These are phyloP conservation scores for Aspergillus nanangensis DNA, from an alignment of 495 filamentous ascomycete genomes.

Conservation along the genomic window DNA sequence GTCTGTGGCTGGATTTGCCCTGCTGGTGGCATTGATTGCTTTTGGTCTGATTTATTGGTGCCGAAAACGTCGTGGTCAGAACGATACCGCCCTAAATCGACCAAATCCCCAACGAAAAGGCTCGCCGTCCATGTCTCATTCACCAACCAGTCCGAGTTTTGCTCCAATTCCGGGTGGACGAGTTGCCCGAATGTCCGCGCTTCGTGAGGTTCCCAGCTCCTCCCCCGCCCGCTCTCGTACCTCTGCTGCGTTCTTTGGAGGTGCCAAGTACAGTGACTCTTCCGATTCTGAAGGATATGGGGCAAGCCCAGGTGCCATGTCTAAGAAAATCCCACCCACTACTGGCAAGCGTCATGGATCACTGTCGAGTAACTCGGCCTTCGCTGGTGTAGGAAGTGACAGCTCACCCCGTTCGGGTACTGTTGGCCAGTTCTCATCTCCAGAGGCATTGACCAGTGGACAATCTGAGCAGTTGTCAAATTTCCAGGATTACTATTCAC, in stretches of 20 bases:
- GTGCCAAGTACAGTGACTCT: slow-evolving; percentile 57
- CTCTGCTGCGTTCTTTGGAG: slow-evolving; percentile 35
- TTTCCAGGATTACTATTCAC: slow-evolving; percentile 99
- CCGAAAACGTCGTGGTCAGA: slow-evolving; percentile 54
- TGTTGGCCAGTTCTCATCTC: slow-evolving; percentile 74
- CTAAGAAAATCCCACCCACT: slow-evolving; percentile 53
- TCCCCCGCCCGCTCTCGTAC: slow-evolving; percentile 50
- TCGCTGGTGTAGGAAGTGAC: slow-evolving; percentile 63
- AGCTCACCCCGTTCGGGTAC: slow-evolving; percentile 72
- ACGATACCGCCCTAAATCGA: slow-evolving; percentile 74
- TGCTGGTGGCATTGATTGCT: slow-evolving; percentile 59
- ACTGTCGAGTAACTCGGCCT: slow-evolving; percentile 78
- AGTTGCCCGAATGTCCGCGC: slow-evolving; percentile 91
- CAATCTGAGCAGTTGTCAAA: slow-evolving; percentile 91
- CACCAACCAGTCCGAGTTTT: slow-evolving; percentile 53
- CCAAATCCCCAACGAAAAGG: slow-evolving; percentile 71
- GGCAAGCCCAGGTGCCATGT: slow-evolving; percentile 73
- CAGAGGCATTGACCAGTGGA: slow-evolving; percentile 75
- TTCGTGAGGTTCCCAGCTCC: slow-evolving; percentile 66
- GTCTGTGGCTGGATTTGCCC: slow-evolving; percentile 63
- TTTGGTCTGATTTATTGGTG: slow-evolving; percentile 57
- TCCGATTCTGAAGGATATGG: slow-evolving; percentile 79
- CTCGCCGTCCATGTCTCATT: slow-evolving; percentile 44
- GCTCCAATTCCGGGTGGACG: slow-evolving; percentile 80
- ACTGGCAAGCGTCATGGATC: slow-evolving; percentile 80